Evolutionary conservation across 768 basidiomycete species (phyloP), one percentile per base, ranked within the genome.

Genomic region (Lentinula edodes): DNA sequence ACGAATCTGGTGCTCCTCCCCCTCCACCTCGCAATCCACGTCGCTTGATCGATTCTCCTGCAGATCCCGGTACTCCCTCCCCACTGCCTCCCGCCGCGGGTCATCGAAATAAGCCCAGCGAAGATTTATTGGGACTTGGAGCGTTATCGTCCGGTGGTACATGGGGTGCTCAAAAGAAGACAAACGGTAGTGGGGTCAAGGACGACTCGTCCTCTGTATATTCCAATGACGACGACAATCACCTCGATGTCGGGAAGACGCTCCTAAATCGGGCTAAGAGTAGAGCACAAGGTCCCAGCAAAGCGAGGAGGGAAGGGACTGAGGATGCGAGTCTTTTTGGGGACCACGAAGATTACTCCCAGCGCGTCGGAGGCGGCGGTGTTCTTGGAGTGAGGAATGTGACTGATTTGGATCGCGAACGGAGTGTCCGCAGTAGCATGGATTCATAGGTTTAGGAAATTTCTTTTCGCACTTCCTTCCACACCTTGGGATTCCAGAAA

Each of bases 331-430:
- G 58, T 51, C 16, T 59, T 39, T 48, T 59, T 12, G 58, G 58
- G n/a, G 58, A 59, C 38, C 58, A 59, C 2, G 58, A 59, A 13
- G 58, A 59, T 50, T 59, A 59, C 35, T 59, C 58, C 1, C 45
- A 51, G 32, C 43, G 45, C 2, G 58, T 59, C 18, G 45, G 43
- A n/a, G 58, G 58, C 5, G 18, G 55, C 15, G 39, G 55, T 28
- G 39, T 56, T 8, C 41, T 56, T 13, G 55, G 55, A 13, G 55
- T 56, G 8, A 38, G 55, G 13, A 56, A 56, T 28, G 55, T 23
- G n/a, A 42, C 55, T 32, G 55, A 56, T 12, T n/a, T 56, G 41
- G 55, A 56, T n/a, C 41, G 55, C 3, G 41, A 38, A 56, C 55
- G 41, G 13, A 56, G 55, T 32, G 39, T 56, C 6, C 48, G 58